phyloP scores from a whole-genome alignment of 2,329 filamentous ascomycete genomes.

The Calonectria naviculata region DNA sequence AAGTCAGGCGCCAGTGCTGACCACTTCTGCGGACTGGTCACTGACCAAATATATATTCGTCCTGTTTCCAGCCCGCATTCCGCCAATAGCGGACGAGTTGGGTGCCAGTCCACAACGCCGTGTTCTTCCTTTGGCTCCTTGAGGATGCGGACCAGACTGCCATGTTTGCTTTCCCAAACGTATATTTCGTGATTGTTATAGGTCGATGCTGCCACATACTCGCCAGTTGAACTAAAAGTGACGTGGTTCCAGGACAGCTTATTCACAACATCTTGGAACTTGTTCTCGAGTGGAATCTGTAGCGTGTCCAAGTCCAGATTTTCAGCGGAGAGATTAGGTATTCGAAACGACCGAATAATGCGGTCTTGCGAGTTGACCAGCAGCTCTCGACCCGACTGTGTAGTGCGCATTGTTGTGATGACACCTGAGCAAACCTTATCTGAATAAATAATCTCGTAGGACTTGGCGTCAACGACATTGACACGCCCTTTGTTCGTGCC shows the following conservation, averaged over 20 bases:
- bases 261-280: constrained; percentile 98
- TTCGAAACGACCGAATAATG: constrained; percentile 90
- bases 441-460: constrained; percentile 87
- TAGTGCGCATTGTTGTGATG: constrained; percentile 88
- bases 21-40: constrained; percentile 95
- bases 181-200: constrained; percentile 99
- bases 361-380: constrained; percentile 95
- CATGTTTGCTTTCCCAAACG: constrained; percentile 95
- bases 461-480: constrained; percentile 90
- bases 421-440: constrained; percentile 89
- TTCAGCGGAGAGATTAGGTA: constrained; percentile 79
- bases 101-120: constrained; percentile 97
- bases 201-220: constrained; percentile 96
- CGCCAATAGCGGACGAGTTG: constrained; percentile 84
- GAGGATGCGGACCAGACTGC: constrained; percentile 94
- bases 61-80: constrained; percentile 94
- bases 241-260: constrained; percentile 96
- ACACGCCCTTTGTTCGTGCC: constrained; percentile 97
- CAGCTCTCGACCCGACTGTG: constrained; percentile 83
- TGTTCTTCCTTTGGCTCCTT: constrained; percentile 98
- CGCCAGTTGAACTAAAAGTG: constrained; percentile 91
- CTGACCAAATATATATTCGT: constrained; percentile 95
- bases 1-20: constrained; percentile 97
- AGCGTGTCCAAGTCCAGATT: constrained; percentile 87
- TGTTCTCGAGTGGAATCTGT: constrained; percentile 92